phyloP scores from a whole-genome alignment of 2,329 filamentous ascomycete species.

The Beauveria asiatica region DNA sequence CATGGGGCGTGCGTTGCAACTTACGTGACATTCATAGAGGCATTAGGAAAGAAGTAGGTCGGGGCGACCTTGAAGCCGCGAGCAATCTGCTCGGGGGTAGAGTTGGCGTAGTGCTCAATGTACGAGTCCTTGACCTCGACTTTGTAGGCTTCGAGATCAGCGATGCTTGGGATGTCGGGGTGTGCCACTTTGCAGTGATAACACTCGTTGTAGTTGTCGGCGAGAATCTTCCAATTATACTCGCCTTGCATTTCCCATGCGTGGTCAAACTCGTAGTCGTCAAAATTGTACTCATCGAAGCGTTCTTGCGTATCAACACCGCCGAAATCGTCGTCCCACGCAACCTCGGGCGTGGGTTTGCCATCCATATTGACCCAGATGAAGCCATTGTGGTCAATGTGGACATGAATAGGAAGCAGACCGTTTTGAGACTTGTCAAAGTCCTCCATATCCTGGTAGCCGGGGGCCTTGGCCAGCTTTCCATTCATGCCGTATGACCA shows the following conservation, averaged over 20 bases:
- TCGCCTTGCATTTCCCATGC: slow-evolving; percentile 47
- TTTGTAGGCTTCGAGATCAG: slow-evolving; percentile 47
- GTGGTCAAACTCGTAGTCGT: slow-evolving; percentile 49
- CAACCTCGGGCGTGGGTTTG: slow-evolving; percentile 33
- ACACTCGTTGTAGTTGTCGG: slow-evolving; percentile 59
- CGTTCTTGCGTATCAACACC: slow-evolving; percentile 37
- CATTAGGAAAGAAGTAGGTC: slow-evolving; percentile 44
- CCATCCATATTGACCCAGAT: slow-evolving; percentile 50
- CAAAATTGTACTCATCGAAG: slow-evolving; percentile 38
- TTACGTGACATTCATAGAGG: slow-evolving; percentile 42
- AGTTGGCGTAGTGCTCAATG: slow-evolving; percentile 42
- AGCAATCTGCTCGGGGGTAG: slow-evolving; percentile 38
- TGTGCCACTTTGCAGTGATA: slow-evolving; percentile 55
- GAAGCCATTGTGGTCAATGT: slow-evolving; percentile 40
- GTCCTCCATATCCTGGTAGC: slow-evolving; percentile 41
- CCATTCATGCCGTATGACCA: slow-evolving; percentile 49
- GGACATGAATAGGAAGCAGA: slow-evolving; percentile 41
- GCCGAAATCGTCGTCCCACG: slow-evolving; percentile 45
- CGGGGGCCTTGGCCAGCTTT: slow-evolving; percentile 46
- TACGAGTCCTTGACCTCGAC: slow-evolving; percentile 39
- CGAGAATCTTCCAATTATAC: slow-evolving; percentile 53
- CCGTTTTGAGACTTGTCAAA: slow-evolving; percentile 45
- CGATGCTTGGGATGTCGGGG: slow-evolving; percentile 47
- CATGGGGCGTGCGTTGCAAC: slow-evolving; percentile 15
- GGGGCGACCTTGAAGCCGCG: slow-evolving; percentile 36